Conservation (phyloP, 495 filamentous ascomycete genomes). For the Annulohypoxylon moriforme region DNA sequence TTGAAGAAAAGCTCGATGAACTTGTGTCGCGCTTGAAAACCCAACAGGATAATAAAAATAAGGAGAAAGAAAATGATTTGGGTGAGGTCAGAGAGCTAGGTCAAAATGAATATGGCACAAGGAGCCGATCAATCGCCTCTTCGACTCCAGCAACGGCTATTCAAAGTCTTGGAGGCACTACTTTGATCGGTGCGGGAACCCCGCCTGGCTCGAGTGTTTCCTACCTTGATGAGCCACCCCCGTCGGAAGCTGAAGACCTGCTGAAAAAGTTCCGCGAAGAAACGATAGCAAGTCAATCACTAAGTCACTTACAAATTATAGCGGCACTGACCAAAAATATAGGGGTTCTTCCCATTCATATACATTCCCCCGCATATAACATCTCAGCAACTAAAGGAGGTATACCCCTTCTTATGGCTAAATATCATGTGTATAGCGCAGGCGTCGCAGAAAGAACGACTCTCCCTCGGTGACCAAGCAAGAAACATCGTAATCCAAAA, state of each 20-base stretch:
- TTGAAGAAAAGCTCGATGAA: slow-evolving; percentile 65
- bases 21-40: slow-evolving; percentile 60
- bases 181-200: slow-evolving; percentile 8
- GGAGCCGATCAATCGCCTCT: neutral
- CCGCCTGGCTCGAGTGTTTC: slow-evolving; percentile 12
- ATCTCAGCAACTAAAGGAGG: slow-evolving; percentile 57
- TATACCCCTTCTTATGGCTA: slow-evolving; percentile 65
- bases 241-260: slow-evolving; percentile 45
- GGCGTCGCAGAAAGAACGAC: slow-evolving; percentile 50
- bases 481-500: slow-evolving; percentile 59
- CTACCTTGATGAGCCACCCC: slow-evolving; percentile 18
- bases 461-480: slow-evolving; percentile 51
- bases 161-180: slow-evolving; percentile 11
- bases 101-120: slow-evolving; percentile 9
- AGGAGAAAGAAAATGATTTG: slow-evolving; percentile 48
- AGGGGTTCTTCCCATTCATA: slow-evolving; percentile 48
- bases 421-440: slow-evolving; percentile 62
- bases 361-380: slow-evolving; percentile 58
- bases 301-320: neutral
- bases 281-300: slow-evolving; percentile 37
- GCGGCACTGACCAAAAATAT: neutral
- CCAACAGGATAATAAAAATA: slow-evolving; percentile 22
- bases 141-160: slow-evolving; percentile 13
- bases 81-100: slow-evolving; percentile 46
- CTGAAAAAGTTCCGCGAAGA: slow-evolving; percentile 48